Base-by-base conservation (phyloP, 1,284 basidiomycete species). In the Cystobasidium pallidum region DNA sequence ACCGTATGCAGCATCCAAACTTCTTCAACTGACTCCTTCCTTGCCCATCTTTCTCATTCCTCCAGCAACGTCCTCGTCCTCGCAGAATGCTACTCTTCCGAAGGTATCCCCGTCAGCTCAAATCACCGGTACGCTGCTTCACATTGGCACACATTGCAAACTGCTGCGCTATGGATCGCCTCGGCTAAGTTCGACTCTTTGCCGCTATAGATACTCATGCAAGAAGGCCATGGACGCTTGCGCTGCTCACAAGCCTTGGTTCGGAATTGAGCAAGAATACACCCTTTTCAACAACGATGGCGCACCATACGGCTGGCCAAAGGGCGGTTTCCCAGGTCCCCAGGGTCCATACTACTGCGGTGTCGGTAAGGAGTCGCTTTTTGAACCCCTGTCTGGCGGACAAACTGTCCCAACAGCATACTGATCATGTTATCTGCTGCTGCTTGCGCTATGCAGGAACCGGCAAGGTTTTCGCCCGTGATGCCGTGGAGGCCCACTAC, bases 311-410 rank as follows among this genome's bases (percentile, higher is more conserved):
- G 94, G 93, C 74, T 99, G 96, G 96, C 94, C 96, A 75, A 79
- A 78, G 70, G 80, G 93, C 78, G 96, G 96, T 84, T 99, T 98
- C 91, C 96, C 96, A 76, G 96, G 91, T 80, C 95, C 96, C 76
- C 96, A 99, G 83, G 96, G 96, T 75, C 96, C 96, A 64, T 99
- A 99, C 85, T 99, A 99, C 86, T 99, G 96, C 81, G 96, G 96
- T 86, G 95, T 95, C 83, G 95, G 95, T 91, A 83, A 81, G 87
- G 84, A 41, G 41, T 73, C 72, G 70, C 70, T 41, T 21, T 36
- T 41, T 51, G 34, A 41, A 55, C 34, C 11, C 43, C n/a, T n/a
- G 8, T n/a, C 32, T 34, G 19, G 47, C 15, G 15, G 32, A 8
- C n/a, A 3, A 21, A 36, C 8, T 28, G 61, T 45, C 63, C 58